A percentile compares a stretch with the other conserved stretches of the same genome.
phyloP scores from a whole-genome alignment of 768 basidiomycete genomes.

The Lentinula boryana region DNA sequence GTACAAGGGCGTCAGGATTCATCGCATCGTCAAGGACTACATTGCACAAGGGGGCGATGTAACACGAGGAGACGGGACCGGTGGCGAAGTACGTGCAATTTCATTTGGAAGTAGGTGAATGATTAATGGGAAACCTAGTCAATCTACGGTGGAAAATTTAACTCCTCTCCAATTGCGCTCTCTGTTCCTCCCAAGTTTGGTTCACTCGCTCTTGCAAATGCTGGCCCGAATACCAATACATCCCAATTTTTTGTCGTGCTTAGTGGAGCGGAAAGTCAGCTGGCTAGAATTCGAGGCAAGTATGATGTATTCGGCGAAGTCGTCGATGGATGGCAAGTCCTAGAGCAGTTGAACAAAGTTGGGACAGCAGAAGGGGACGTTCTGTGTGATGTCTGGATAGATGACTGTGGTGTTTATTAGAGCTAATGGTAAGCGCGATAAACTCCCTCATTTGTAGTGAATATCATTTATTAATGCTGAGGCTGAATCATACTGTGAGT shows the following conservation, averaged over 20 bases:
- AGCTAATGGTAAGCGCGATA: background rate
- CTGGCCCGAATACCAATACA: background rate
- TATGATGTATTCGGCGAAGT: conserved; percentile 3
- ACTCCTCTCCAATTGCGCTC: background rate
- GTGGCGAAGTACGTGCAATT: background rate
- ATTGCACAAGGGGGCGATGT: conserved; percentile 3
- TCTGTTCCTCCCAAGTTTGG: conserved; percentile 1
- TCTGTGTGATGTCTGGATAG: background rate
- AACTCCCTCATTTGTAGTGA: too few species aligned
- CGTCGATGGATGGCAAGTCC: background rate
- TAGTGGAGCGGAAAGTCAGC: background rate
- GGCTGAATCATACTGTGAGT: too few species aligned
- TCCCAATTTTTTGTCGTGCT: conserved; percentile 2
- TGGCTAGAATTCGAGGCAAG: background rate
- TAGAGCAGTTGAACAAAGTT: background rate
- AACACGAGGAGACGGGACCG: conserved; percentile 1
- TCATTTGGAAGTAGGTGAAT: background rate
- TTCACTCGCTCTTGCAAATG: background rate
- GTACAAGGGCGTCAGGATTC: conserved; percentile 3
- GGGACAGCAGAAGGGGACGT: conserved; percentile 2
- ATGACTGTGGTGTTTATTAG: background rate
- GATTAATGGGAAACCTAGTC: background rate
- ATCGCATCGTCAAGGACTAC: conserved; percentile 1
- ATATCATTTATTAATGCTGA: too few species aligned
- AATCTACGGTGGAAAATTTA: conserved; percentile 1